Evolutionary conservation across 768 basidiomycete genomes (phyloP).

Genomic region (Hemileccinum impolitum): DNA sequence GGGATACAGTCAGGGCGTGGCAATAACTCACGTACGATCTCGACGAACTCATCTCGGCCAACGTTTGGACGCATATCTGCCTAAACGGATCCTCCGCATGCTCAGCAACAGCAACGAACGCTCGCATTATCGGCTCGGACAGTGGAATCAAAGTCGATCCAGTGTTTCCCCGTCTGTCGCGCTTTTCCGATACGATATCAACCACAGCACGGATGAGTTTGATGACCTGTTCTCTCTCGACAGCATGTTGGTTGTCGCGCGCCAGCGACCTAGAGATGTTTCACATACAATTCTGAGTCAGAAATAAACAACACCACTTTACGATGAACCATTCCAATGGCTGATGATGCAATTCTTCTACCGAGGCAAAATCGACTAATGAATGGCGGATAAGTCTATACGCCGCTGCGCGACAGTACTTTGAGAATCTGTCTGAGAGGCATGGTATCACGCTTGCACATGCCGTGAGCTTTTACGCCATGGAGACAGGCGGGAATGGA

Average conservation of each 20-base stretch:
- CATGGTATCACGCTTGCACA: constrained; percentile 70
- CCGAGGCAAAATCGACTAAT: constrained; percentile 69
- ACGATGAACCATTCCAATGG: constrained; percentile 89
- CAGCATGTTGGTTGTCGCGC: constrained; percentile 76
- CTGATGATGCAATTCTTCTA: constrained; percentile 57
- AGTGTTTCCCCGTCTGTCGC: constrained; percentile 37
- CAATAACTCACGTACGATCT: constrained; percentile 3
- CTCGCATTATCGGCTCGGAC: constrained; percentile 77
- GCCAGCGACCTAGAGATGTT: constrained; percentile 61
- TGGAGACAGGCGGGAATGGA: neutral
- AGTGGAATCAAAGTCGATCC: constrained; percentile 53
- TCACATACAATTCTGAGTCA: neutral
- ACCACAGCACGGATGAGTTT: constrained; percentile 84
- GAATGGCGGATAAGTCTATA: constrained; percentile 82
- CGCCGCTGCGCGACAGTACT: constrained; percentile 72
- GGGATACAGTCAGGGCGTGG: constrained; percentile 8
- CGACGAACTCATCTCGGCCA: constrained; percentile 82
- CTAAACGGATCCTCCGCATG: constrained; percentile 88
- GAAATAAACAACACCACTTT: constrained; percentile 49
- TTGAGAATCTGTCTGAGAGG: constrained; percentile 70
- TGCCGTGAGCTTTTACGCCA: constrained; percentile 9
- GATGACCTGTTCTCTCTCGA: constrained; percentile 90
- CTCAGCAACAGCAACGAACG: constrained; percentile 91
- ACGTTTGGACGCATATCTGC: constrained; percentile 75
- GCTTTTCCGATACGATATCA: constrained; percentile 64